phyloP scores from a whole-genome alignment of 495 filamentous ascomycete genomes.

The Daldinia concentrica region DNA sequence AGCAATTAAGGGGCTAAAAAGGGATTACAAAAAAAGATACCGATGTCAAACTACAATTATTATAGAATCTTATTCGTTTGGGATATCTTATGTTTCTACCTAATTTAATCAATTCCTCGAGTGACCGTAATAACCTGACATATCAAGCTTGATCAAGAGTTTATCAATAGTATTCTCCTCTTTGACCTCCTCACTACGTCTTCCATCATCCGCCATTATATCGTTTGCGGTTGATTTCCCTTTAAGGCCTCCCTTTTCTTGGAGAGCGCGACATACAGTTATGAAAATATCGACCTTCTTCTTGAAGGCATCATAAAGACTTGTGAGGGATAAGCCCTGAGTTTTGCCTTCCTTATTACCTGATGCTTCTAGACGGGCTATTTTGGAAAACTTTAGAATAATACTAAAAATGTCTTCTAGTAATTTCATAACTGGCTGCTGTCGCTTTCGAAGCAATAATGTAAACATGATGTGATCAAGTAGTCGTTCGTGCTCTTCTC shows the following conservation, averaged over 20 bases:
- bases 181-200: constrained; percentile 39
- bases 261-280: constrained; percentile 67
- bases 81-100: constrained; percentile 40
- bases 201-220: constrained; percentile 40
- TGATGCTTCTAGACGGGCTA: constrained; percentile 34
- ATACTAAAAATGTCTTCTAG: constrained; percentile 80
- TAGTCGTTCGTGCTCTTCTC: constrained; percentile 76
- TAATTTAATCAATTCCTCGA: constrained; percentile 21
- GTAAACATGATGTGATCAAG: constrained; percentile 82
- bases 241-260: constrained; percentile 67
- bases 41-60: neutral
- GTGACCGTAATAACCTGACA: constrained; percentile 65
- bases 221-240: constrained; percentile 55
- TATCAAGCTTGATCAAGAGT: constrained; percentile 67
- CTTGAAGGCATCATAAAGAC: constrained; percentile 68
- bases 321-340: constrained; percentile 55
- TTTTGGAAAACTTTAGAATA: constrained; percentile 72
- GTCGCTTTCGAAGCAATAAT: constrained; percentile 73
- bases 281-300: constrained; percentile 76
- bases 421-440: constrained; percentile 73
- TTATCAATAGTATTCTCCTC: constrained; percentile 61
- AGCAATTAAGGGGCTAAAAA: constrained; percentile 8
- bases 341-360: constrained; percentile 45
- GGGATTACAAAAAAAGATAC: neutral
- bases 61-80: constrained; percentile 1